Conservation (phyloP, 2,329 filamentous ascomycete genomes). For the Lasiodiplodia hormozganensis region DNA sequence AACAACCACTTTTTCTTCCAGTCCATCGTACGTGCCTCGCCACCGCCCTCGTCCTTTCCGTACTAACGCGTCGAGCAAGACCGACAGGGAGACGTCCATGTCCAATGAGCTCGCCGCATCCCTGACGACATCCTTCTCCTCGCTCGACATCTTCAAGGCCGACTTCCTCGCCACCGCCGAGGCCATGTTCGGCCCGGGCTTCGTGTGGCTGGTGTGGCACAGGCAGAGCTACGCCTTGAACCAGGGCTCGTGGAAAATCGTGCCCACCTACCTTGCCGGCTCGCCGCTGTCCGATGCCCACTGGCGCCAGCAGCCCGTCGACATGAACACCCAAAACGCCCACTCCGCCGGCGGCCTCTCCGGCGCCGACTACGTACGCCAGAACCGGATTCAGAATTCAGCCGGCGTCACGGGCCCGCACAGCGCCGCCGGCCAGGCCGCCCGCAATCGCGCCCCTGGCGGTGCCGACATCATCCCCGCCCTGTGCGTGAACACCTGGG, state of each 20-base stretch:
- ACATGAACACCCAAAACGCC: constrained; percentile 69
- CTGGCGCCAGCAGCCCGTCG: constrained; percentile 71
- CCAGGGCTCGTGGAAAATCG: constrained; percentile 66
- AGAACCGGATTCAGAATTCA: constrained; percentile 39
- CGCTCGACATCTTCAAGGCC: constrained; percentile 78
- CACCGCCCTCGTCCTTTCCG: constrained; percentile 17
- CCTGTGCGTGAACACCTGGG: constrained; percentile 94
- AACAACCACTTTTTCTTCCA: constrained; percentile 90
- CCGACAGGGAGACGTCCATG: constrained; percentile 51
- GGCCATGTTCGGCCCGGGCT: constrained; percentile 95
- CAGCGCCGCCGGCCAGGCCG: constrained; percentile 38
- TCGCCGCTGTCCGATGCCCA: constrained; percentile 86
- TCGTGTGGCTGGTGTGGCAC: constrained; percentile 84
- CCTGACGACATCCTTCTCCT: constrained; percentile 77
- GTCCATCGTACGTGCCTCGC: constrained; percentile 49
- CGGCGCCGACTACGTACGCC: constrained; percentile 19
- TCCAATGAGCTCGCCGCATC: constrained; percentile 62
- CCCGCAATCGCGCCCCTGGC: constrained; percentile 63
- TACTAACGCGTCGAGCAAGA: constrained; percentile 31
- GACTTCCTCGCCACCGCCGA: constrained; percentile 82
- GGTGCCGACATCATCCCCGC: constrained; percentile 75
- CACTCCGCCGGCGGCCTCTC: constrained; percentile 37
- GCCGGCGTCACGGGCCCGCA: constrained; percentile 49
- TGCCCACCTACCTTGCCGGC: constrained; percentile 90
- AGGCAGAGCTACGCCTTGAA: constrained; percentile 51